Conservation (phyloP, 1,284 basidiomycete species). For the Pyrrhoderma lamaoense region DNA sequence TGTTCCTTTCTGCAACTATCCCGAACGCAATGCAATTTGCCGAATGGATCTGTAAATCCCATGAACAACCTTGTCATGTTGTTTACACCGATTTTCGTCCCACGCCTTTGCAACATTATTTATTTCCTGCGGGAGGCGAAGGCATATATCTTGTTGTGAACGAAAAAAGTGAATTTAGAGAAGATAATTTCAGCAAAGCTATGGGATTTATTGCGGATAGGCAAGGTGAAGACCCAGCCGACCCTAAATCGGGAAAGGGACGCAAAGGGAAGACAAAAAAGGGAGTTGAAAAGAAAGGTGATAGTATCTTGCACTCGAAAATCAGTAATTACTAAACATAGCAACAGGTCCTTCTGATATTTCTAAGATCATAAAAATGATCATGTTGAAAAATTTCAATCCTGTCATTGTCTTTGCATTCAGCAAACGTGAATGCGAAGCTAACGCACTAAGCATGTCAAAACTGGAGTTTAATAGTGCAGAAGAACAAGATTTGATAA, state of each 20-base stretch:
- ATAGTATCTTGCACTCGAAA: neutral
- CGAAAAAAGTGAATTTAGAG: constrained; percentile 93
- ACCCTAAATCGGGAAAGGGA: constrained; percentile 73
- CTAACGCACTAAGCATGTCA: constrained; percentile 83
- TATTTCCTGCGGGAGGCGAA: constrained; percentile 94
- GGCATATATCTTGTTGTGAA: constrained; percentile 98
- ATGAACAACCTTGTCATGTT: constrained; percentile 97
- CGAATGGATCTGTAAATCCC: constrained; percentile 97
- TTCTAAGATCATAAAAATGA: constrained; percentile 98
- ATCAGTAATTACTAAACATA: neutral
- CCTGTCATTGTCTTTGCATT: constrained; percentile 99
- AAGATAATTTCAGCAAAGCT: constrained; percentile 97
- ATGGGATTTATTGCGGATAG: constrained; percentile 89
- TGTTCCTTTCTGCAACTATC: constrained; percentile 99
- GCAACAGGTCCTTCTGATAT: constrained; percentile 81
- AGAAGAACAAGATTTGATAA: constrained; percentile 87
- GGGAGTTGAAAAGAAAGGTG: constrained; percentile 85
- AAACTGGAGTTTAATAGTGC: constrained; percentile 96
- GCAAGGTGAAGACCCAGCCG: constrained; percentile 90
- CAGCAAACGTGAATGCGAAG: constrained; percentile 97
- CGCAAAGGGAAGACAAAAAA: constrained; percentile 87
- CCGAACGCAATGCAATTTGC: constrained; percentile 99
- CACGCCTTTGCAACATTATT: constrained; percentile 96
- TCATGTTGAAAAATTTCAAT: constrained; percentile 97
- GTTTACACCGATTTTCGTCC: constrained; percentile 99